Percentiles rank a stretch among this genome's conserved stretches.
Evolutionary conservation across 2,329 filamentous ascomycete genomes (phyloP).

Genomic region (Pseudogymnoascus sp.): DNA sequence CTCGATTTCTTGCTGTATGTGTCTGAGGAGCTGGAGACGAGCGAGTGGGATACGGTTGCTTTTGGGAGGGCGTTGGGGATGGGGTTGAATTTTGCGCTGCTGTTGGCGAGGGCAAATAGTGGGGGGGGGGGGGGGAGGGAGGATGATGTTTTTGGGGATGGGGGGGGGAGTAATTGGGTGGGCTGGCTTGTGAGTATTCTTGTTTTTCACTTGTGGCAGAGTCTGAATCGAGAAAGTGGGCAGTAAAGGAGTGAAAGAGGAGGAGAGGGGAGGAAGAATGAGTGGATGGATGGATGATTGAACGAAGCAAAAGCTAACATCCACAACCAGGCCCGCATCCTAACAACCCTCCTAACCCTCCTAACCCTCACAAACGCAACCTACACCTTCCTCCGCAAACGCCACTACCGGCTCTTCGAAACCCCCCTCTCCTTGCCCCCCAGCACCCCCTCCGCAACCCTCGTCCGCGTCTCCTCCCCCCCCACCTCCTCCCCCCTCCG

Average conservation of each 20-base stretch:
- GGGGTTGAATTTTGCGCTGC: conserved; percentile 67
- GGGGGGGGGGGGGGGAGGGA: conserved; percentile 38
- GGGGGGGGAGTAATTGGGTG: conserved; percentile 51
- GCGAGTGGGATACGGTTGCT: conserved; percentile 78
- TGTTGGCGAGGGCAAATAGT: conserved; percentile 76
- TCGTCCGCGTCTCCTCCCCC: conserved; percentile 81
- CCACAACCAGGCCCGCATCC: conserved; percentile 16
- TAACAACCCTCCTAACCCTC: conserved; percentile 61
- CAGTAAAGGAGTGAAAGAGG: too few species aligned
- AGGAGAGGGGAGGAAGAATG: too few species aligned
- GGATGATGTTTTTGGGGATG: conserved; percentile 82
- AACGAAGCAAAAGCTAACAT: background rate
- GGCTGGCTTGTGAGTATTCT: conserved; percentile 47
- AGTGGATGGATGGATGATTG: background rate
- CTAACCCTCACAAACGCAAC: conserved; percentile 68
- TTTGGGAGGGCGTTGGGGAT: conserved; percentile 71
- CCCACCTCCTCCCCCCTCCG: conserved; percentile 71
- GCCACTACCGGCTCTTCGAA: conserved; percentile 88
- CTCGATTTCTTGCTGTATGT: conserved; percentile 86
- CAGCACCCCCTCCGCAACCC: conserved; percentile 74
- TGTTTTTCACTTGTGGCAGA: too few species aligned
- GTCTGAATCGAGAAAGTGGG: too few species aligned
- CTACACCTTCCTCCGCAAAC: conserved; percentile 73
- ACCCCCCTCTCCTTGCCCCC: conserved; percentile 68
- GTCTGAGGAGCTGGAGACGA: conserved; percentile 85